phyloP scores from a whole-genome alignment of 371 early-diverging fungal genomes.

The Mitosporidium daphniae region DNA sequence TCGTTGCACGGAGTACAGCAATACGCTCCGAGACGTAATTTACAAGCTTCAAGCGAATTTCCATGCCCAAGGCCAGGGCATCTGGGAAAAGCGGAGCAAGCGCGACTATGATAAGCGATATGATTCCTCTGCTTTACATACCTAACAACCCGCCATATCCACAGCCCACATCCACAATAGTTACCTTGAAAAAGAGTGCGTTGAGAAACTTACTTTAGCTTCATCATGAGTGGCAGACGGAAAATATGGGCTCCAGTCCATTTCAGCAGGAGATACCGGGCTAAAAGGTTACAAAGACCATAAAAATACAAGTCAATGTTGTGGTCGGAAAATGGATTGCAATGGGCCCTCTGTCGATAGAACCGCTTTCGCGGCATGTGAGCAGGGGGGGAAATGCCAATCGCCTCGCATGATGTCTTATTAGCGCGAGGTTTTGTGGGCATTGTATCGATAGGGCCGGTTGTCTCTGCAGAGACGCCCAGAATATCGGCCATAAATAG shows the following conservation, averaged over 20 bases:
- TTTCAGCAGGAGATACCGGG: conserved; percentile 35
- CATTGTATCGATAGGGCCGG: too few species aligned
- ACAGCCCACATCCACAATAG: conserved; percentile 94
- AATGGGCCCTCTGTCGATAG: conserved; percentile 85
- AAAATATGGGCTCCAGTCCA: conserved; percentile 60
- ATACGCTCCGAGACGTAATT: conserved; percentile 66
- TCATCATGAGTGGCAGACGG: conserved; percentile 9
- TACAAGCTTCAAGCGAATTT: conserved; percentile 79
- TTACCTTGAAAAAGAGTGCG: conserved; percentile 15
- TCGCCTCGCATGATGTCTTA: too few species aligned
- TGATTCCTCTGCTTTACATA: conserved; percentile 2
- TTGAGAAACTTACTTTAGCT: conserved; percentile 1
- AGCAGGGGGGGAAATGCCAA: too few species aligned
- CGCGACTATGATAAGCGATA: conserved; percentile 25
- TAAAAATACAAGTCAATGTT: conserved; percentile 36
- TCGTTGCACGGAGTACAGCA: conserved; percentile 24
- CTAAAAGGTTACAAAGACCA: conserved; percentile 8
- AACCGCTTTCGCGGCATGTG: conserved; percentile 34
- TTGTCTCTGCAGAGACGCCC: too few species aligned
- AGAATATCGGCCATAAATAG: too few species aligned
- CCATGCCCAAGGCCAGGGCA: conserved; percentile 80
- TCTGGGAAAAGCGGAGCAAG: conserved; percentile 56
- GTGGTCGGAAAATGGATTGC: conserved; percentile 83
- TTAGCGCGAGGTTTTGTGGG: too few species aligned
- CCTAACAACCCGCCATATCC: conserved; percentile 70